phyloP scores from a whole-genome alignment of 2,329 filamentous ascomycete species.

The Pezizomycotina sp. region DNA sequence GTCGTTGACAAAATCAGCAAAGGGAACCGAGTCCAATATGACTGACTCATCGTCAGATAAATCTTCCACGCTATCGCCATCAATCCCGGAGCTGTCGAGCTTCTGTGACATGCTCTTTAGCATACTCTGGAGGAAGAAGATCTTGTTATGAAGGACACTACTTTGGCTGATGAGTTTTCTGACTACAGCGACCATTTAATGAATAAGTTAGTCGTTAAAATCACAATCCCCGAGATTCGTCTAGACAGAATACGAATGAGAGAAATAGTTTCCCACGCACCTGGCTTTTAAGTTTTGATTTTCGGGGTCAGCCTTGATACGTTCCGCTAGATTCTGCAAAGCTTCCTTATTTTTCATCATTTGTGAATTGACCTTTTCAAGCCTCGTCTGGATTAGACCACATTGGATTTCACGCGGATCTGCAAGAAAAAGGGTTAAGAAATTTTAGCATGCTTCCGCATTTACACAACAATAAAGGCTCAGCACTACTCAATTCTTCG shows the following conservation, averaged over 20 bases:
- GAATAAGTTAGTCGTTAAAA: slow-evolving; percentile 4
- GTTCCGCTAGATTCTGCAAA: slow-evolving; percentile 56
- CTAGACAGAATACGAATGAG: no score
- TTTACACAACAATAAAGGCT: no score
- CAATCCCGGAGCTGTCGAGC: slow-evolving; percentile 37
- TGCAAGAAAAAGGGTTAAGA: no score
- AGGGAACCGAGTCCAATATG: slow-evolving; percentile 48
- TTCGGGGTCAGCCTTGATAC: slow-evolving; percentile 37
- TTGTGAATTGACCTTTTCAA: slow-evolving; percentile 63
- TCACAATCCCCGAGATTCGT: no score
- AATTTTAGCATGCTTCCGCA: no score
- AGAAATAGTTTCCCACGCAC: slow-evolving; percentile 22
- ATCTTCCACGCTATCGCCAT: slow-evolving; percentile 31
- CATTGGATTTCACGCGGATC: slow-evolving; percentile 80
- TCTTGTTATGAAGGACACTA: slow-evolving; percentile 40
- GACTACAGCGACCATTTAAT: slow-evolving; percentile 27
- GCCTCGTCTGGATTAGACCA: slow-evolving; percentile 63
- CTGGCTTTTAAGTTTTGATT: slow-evolving; percentile 40
- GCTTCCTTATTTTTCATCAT: slow-evolving; percentile 54
- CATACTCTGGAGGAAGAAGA: slow-evolving; percentile 42
- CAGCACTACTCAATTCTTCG: no score
- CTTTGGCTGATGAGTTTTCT: slow-evolving; percentile 40
- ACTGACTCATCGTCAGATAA: slow-evolving; percentile 30
- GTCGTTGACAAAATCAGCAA: slow-evolving; percentile 73
- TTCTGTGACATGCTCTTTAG: slow-evolving; percentile 42